These are phyloP conservation scores for Citrus medica DNA, from an alignment of 345 rosid genomes.

Conservation along the genomic window DNA sequence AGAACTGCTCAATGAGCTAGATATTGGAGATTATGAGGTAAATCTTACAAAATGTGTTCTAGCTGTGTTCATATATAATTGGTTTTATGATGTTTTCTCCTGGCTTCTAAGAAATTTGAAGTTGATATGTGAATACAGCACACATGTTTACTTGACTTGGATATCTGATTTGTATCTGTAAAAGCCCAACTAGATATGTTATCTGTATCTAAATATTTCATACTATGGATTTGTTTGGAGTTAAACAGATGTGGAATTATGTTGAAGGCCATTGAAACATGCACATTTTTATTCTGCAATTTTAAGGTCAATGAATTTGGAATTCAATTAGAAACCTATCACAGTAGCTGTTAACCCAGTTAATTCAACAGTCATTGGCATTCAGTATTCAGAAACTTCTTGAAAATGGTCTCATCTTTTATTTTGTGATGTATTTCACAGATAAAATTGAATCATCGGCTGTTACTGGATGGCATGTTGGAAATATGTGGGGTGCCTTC, in stretches of 20 bases:
- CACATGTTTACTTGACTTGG: not conserved
- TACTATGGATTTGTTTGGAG: not conserved
- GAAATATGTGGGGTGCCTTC: constrained; percentile 95
- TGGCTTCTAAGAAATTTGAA: not conserved
- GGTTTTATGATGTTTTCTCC: not conserved
- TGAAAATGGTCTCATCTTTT: not conserved
- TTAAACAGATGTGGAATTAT: not conserved
- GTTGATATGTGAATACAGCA: not conserved
- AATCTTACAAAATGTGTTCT: not conserved
- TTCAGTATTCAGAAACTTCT: constrained; percentile 1
- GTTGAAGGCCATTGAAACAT: not conserved
- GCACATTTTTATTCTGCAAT: not conserved
- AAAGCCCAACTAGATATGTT: not conserved
- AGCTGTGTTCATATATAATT: not conserved
- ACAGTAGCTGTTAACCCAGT: not conserved
- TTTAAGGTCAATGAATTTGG: not conserved
- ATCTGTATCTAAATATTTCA: not conserved
- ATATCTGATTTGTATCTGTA: not conserved
- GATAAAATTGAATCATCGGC: constrained; percentile 89
- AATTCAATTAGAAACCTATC: not conserved
- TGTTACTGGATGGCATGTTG: constrained; percentile 90
- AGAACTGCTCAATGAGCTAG: constrained; percentile 73
- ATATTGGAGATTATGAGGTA: constrained; percentile 92
- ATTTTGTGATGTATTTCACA: constrained; percentile 20
- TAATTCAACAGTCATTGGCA: not conserved